Base-by-base conservation (phyloP, 768 basidiomycete genomes). In the Mycena polygramma region DNA sequence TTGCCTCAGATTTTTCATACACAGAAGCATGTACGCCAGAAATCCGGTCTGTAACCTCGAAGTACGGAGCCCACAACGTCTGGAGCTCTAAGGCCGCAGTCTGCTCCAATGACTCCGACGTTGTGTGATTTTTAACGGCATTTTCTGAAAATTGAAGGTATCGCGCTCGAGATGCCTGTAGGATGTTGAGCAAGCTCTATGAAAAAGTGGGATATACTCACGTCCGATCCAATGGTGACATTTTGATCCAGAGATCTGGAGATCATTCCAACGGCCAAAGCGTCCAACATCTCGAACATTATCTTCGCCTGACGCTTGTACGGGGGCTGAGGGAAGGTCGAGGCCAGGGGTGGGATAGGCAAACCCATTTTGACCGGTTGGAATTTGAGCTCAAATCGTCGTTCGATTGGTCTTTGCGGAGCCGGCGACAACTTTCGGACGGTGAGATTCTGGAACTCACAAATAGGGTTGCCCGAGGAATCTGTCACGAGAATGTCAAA, bases 11-110 rank as follows among this genome's bases (percentile, higher is more conserved):
- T 30, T 2, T 30, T 30, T 63, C 24, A 37, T 55, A 68, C 13
- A 36, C 45, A 17, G 67, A 24, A 36, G 37, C 36, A 24, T 68
- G 67, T 5, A 63, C 36, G 1, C 30, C 41, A 1, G 53, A n/a
- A 63, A 68, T 63, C 7, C 67, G 67, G 9, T 2, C 17, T 24
- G 61, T 68, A 7, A 68, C 35, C 10, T 62, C 54, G 13, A 68
- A 68, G 36, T 68, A 30, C 30, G 30, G 67, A n/a, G 45, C 8
- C 10, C 60, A 60, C 53, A 43, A 68, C 4, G 57, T 57, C 2
- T 39, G 10, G 2, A 37, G 53, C 8, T 30, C 30, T 30, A 6
- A 68, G n/a, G 7, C 54, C 15, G 7, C 48, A 15, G 2, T 48
- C 1, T 13, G 10, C 17, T 41, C 48, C 57, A 46, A 35, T 1